Conservation (phyloP, 208 protist species). For the Crithidia thermophila region DNA sequence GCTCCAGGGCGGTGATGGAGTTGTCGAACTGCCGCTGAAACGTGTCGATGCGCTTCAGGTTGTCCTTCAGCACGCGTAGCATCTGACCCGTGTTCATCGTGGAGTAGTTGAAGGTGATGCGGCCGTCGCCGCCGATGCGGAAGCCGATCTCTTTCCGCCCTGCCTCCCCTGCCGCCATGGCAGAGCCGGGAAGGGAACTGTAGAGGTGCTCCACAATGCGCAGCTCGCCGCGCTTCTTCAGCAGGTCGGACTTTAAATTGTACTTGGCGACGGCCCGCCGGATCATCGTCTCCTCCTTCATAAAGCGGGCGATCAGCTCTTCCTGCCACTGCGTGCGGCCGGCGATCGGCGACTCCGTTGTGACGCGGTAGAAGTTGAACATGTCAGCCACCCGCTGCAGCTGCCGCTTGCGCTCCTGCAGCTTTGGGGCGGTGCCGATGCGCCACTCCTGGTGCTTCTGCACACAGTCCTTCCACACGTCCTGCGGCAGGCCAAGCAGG, state of each 20-base stretch:
- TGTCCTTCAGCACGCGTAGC: constrained; percentile 78
- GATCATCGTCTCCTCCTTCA: constrained; percentile 75
- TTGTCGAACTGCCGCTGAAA: constrained; percentile 64
- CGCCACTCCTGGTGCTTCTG: constrained; percentile 77
- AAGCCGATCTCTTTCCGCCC: constrained; percentile 73
- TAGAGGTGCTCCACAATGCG: constrained; percentile 51
- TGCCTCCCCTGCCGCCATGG: constrained; percentile 7
- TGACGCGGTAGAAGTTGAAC: constrained; percentile 68
- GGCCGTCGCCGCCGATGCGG: constrained; percentile 72
- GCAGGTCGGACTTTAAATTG: constrained; percentile 69
- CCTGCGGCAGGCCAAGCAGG: constrained; percentile 64
- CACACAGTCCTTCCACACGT: constrained; percentile 74
- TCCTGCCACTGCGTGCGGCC: constrained; percentile 63
- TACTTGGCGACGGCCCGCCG: constrained; percentile 74
- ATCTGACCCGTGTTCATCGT: constrained; percentile 81
- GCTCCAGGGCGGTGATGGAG: constrained; percentile 61
- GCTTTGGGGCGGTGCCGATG: constrained; percentile 60
- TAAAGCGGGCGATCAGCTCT: constrained; percentile 53
- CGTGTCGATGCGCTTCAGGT: constrained; percentile 60
- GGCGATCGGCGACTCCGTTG: constrained; percentile 55
- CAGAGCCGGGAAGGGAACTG: constrained; percentile 36
- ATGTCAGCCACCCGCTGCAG: constrained; percentile 68
- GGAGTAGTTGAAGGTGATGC: constrained; percentile 58
- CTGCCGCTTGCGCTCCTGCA: constrained; percentile 65
- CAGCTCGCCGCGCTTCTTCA: constrained; percentile 74